A percentile compares a stretch with the other conserved stretches of the same genome.
phyloP scores from a whole-genome alignment of 306 rosid genomes.

The Castanospermum australe region DNA sequence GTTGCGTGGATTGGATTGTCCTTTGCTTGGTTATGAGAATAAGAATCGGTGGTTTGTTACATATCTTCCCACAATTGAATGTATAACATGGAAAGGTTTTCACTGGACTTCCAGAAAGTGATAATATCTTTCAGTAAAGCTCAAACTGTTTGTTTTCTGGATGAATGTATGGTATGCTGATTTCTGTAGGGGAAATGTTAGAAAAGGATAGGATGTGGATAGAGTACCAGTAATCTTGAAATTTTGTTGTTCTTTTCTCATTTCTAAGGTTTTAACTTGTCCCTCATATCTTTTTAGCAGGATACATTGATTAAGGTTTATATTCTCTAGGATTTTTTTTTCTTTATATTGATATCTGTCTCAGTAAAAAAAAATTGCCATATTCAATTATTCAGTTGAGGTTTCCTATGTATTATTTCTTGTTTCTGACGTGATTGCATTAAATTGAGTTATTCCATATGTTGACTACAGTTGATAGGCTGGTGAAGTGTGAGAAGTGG shows the following conservation, averaged over 20 bases:
- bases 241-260: neutral
- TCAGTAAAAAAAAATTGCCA: neutral
- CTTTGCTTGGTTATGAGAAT: neutral
- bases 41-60: neutral
- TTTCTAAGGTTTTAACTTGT: neutral
- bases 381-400: neutral
- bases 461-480: constrained; percentile 71
- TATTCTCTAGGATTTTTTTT: neutral
- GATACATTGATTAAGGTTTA: neutral
- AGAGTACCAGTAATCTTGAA: neutral
- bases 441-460: constrained; percentile 32
- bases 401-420: neutral
- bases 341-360: neutral
- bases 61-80: neutral
- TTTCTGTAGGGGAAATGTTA: neutral
- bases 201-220: neutral
- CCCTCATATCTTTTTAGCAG: neutral
- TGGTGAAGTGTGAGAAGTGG: constrained; percentile 92
- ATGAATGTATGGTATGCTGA: neutral
- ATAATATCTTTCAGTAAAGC: neutral
- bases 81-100: neutral
- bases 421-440: neutral
- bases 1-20: neutral
- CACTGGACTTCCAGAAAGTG: neutral
- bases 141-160: neutral